A percentile compares a stretch with the other conserved stretches of the same genome.
Evolutionary conservation across 1,284 basidiomycete genomes (phyloP).

Genomic region (Leccinum ambiguum): DNA sequence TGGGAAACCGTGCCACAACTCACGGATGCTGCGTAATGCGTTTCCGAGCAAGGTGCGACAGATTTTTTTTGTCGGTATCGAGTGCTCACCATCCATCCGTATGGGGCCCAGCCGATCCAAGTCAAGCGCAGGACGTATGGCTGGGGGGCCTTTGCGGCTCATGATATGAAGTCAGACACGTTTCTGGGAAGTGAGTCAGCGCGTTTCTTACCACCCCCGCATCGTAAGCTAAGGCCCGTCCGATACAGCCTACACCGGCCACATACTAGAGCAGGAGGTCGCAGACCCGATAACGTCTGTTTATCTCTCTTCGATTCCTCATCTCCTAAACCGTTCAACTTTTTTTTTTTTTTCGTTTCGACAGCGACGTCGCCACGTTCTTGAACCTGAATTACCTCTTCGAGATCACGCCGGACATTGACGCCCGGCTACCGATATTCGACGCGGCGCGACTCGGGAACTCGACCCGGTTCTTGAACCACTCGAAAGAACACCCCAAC

Average conservation of each 20-base stretch:
- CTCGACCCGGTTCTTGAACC: constrained; percentile 56
- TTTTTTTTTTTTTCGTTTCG: background rate
- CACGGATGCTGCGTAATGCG: constrained; percentile 23
- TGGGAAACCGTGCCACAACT: constrained; percentile 24
- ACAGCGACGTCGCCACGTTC: constrained; percentile 32
- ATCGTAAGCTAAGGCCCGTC: background rate
- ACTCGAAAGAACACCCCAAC: constrained; percentile 38
- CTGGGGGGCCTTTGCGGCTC: constrained; percentile 50
- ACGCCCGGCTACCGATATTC: constrained; percentile 28
- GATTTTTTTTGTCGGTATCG: background rate
- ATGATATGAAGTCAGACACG: constrained; percentile 38
- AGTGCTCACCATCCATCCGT: background rate
- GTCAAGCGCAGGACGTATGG: constrained; percentile 45
- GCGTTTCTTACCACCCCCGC: background rate
- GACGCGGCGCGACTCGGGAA: constrained; percentile 55
- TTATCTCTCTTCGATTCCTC: too few species aligned
- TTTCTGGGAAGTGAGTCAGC: constrained; percentile 46
- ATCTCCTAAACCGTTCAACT: background rate
- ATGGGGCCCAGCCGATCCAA: constrained; percentile 32
- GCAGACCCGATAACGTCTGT: constrained; percentile 25
- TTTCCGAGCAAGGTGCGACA: background rate
- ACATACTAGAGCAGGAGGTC: constrained; percentile 45
- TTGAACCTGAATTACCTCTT: constrained; percentile 50
- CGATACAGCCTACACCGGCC: constrained; percentile 57
- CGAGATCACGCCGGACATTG: constrained; percentile 30